Evolutionary conservation across 805 yeast species (phyloP), one percentile per base, ranked within the genome.

Genomic region (Nakazawaea laoshanensis): DNA sequence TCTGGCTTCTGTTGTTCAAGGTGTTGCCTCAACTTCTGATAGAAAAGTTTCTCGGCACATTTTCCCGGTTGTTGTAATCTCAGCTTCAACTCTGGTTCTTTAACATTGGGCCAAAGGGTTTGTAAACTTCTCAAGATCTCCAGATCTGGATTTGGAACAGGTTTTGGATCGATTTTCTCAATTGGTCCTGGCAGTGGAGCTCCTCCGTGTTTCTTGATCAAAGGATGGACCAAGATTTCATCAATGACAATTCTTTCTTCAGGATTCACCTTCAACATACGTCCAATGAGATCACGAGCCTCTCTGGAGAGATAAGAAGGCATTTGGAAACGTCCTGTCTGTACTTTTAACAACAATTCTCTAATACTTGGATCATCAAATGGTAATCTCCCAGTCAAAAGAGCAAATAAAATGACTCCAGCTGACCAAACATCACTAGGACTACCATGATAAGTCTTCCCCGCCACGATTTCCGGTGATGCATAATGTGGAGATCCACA

Each of bases 401-500:
- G 62, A 0, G 98, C 98, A 61, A 85, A 92, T 36, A 92, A 63
- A 34, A 92, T 92, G 40, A 92, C 85, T 47, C 98, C 97, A 60
- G 96, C 88, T 5, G 95, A 88, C 98, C 98, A 92, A 35, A 92
- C 88, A 57, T 92, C 98, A 20, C 94, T 78, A 26, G 95, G 96
- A 19, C 94, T 87, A 10, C 98, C 98, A 51, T 92, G 97, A 54
- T 92, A 92, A 39, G 77, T 86, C 40, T 81, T 74, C 23, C 98
- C 98, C 9, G 95, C 83, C 8, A 92, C 96, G 44, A 92, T 89
- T 55, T 92, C 98, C 0, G 98, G 98, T 7, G 96, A 85, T 2
- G 97, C 98, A 56, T 92, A 92, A 55, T 92, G 98, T 7, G 98
- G 98, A 12, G 96, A 87, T 1, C 98, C 98, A 58, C 98, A 92